phyloP scores from a whole-genome alignment of 371 early-diverging fungal genomes.

The Mucor piriformis region DNA sequence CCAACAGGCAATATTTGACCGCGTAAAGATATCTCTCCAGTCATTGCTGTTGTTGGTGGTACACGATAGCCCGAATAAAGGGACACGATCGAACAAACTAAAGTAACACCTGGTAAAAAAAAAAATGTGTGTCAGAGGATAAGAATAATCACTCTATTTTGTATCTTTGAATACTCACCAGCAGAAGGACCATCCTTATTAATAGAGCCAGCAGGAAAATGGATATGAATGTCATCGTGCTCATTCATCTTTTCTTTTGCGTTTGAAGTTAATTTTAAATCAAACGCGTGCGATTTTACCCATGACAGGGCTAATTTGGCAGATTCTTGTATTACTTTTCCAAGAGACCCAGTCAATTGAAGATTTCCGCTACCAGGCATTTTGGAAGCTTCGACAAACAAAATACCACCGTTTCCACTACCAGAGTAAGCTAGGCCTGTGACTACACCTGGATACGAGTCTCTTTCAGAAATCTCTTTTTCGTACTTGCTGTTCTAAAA shows the following conservation, averaged over 20 bases:
- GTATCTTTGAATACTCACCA: constrained; percentile 13
- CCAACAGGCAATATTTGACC: constrained; percentile 85
- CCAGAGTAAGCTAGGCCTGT: constrained; percentile 85
- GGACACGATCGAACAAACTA: constrained; percentile 78
- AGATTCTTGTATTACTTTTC: constrained; percentile 88
- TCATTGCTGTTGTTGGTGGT: constrained; percentile 69
- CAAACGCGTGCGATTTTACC: constrained; percentile 72
- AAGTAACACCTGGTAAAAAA: constrained; percentile 53
- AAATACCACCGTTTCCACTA: constrained; percentile 73
- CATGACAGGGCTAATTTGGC: constrained; percentile 80
- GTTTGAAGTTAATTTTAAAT: constrained; percentile 50
- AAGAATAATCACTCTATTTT: too few relatives aligned
- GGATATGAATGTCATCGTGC: constrained; percentile 75
- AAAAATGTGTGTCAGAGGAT: neutral
- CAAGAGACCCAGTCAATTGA: constrained; percentile 79
- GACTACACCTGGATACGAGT: constrained; percentile 72
- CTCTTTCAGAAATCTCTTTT: constrained; percentile 71
- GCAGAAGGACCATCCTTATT: constrained; percentile 84
- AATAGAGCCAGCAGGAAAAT: constrained; percentile 81
- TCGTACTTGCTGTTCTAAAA: constrained; percentile 28
- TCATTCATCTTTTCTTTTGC: constrained; percentile 38
- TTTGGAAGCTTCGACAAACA: constrained; percentile 80
- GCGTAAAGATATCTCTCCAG: constrained; percentile 84
- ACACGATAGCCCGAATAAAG: constrained; percentile 65
- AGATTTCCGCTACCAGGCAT: constrained; percentile 76